A percentile compares a stretch with the other conserved stretches of the same genome.
Evolutionary conservation across 768 basidiomycete genomes (phyloP).

Genomic region (Kwoniella mangroviensis): DNA sequence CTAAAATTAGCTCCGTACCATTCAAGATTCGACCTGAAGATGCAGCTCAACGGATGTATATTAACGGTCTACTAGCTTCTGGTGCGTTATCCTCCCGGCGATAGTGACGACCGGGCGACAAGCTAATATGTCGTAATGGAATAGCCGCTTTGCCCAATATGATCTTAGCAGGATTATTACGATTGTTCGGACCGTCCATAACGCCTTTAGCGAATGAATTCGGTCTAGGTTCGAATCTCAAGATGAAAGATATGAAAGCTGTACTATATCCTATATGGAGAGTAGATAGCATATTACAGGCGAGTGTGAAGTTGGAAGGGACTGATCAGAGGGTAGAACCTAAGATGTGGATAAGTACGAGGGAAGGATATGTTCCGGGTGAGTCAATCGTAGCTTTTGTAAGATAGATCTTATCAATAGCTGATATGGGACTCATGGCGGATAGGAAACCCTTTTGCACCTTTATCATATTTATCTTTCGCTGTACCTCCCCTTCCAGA

Average conservation of each 20-base stretch:
- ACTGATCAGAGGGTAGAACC: slow-evolving; percentile 12
- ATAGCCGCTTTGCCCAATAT: slow-evolving; percentile 35
- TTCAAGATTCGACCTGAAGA: slow-evolving; percentile 40
- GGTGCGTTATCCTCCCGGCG: slow-evolving; percentile 21
- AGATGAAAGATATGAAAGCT: slow-evolving; percentile 50
- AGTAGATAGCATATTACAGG: slow-evolving; percentile 36
- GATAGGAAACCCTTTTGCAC: slow-evolving; percentile 51
- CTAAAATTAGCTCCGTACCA: slow-evolving; percentile 47
- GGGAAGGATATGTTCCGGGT: slow-evolving; percentile 52
- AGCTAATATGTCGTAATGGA: too few relatives aligned
- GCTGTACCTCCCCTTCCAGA: slow-evolving; percentile 48
- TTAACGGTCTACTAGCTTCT: slow-evolving; percentile 38
- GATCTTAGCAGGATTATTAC: slow-evolving; percentile 37
- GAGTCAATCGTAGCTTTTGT: slow-evolving; percentile 2
- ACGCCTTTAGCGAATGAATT: slow-evolving; percentile 40
- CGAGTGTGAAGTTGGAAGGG: slow-evolving; percentile 27
- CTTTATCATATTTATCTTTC: slow-evolving; percentile 50
- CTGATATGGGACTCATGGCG: background rate
- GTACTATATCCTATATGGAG: slow-evolving; percentile 54
- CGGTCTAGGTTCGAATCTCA: slow-evolving; percentile 43
- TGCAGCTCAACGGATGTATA: slow-evolving; percentile 34
- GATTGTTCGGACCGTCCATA: slow-evolving; percentile 38
- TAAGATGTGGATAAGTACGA: slow-evolving; percentile 41
- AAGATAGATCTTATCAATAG: background rate
- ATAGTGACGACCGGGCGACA: too few relatives aligned